Base-by-base conservation (phyloP, 257 asterid genomes). In the Petunia axillaris region DNA sequence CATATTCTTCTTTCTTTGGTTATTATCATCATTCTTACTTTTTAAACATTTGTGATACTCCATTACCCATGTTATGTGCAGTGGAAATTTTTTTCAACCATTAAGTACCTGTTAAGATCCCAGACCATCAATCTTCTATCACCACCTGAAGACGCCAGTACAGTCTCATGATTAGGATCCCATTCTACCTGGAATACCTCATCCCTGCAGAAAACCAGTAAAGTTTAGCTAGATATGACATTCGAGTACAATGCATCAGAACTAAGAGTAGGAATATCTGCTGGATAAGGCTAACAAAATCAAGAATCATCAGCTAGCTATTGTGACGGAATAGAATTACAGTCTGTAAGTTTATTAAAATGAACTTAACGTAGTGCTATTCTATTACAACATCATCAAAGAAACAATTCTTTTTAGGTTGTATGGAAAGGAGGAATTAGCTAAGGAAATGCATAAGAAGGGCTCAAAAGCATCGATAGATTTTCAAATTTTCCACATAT, bases 131-230 rank as follows among this genome's bases (percentile, higher is more conserved):
- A 85, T 89, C 98, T 91, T 86, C 97, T 89, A 85, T 96, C 98
- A 67, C 90, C 98, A 78, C 95, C 98, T 63, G 96, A 84, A 81
- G 99, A 96, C 39, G 99, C 98, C 82, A 96, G 84, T 84, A 96
- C 87, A 0, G 97, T 90, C 87, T 96, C 99, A 64, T 96, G 97
- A 89, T 96, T 90, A 82, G 99, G 99, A 87, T 96, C 93, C 99
- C 98, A 96, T 82, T 96, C 99, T 57, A 96, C 98, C 87, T 96
- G 98, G 93, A 94, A 96, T 43, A 91, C 99, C 92, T 96, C 98
- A 84, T 88, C 96, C 83, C 98, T 93, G 86, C 50, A 82, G 6
- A 75, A 84, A 66, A 68, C 16, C 55, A 25, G 59, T 6, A 53
- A 54, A 58, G 38, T 78, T 62, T 53, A 74, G 74, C 50, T 40